A percentile compares a stretch with the other conserved stretches of the same genome.
These are phyloP conservation scores for Pelargonium cotyledonis DNA, from an alignment of 441 rosid genomes.

Conservation along the genomic window DNA sequence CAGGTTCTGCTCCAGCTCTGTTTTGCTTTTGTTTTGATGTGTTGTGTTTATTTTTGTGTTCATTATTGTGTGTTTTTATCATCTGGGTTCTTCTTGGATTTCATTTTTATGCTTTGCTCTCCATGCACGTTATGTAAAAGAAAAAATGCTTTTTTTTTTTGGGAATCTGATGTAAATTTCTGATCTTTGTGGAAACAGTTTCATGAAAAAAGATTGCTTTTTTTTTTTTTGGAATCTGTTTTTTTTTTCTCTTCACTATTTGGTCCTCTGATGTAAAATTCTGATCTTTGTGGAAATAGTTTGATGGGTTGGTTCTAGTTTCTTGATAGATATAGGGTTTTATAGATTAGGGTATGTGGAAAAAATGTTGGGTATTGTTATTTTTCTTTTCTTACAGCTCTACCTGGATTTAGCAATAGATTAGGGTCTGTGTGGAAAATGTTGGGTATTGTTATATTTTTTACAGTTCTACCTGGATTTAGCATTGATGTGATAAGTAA, in stretches of 20 bases:
- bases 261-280: background rate
- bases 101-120: background rate
- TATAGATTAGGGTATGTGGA: conserved; percentile 1
- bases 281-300: background rate
- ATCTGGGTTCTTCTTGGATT: background rate
- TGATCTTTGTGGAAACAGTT: too few relatives aligned
- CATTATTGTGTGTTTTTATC: background rate
- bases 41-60: background rate
- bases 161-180: background rate
- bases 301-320: background rate
- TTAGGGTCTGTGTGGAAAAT: too few relatives aligned
- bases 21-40: background rate
- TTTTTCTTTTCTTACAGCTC: background rate
- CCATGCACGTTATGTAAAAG: background rate
- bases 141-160: background rate
- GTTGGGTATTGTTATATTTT: too few relatives aligned
- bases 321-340: background rate
- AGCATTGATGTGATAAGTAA: background rate
- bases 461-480: background rate
- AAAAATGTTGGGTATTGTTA: background rate
- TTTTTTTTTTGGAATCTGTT: too few relatives aligned
- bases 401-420: too few relatives aligned
- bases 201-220: too few relatives aligned
- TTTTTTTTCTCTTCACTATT: background rate
- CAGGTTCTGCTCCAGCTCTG: background rate